Conservation (phyloP, 345 rosid species). For the Eucalyptus grandis region DNA sequence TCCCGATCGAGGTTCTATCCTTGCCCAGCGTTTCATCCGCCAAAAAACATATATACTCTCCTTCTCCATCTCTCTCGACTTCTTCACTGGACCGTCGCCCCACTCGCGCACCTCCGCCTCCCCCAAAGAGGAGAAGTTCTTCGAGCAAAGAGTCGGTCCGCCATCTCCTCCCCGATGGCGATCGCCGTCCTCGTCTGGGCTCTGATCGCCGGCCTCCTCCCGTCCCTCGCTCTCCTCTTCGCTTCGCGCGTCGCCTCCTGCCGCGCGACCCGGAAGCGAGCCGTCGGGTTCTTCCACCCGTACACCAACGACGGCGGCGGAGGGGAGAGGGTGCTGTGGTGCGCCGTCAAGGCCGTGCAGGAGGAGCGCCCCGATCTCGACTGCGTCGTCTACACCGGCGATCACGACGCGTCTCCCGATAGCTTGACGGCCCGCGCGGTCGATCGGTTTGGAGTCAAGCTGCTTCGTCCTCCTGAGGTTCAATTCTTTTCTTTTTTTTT, state of each 20-base stretch:
- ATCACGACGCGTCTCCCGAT: conserved; percentile 55
- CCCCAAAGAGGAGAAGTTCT: not conserved
- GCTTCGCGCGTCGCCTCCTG: conserved; percentile 18
- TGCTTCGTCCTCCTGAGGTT: conserved; percentile 65
- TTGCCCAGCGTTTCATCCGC: not conserved
- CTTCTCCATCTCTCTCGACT: not conserved
- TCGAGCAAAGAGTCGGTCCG: not conserved
- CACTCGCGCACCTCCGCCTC: not conserved
- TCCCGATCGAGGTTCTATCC: not conserved
- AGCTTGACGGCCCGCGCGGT: conserved; percentile 51
- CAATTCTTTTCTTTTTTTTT: not conserved
- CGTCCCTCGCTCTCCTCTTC: conserved; percentile 23
- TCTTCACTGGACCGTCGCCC: not conserved
- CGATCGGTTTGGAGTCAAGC: conserved; percentile 78
- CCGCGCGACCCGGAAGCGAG: conserved; percentile 22
- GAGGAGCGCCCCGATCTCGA: conserved; percentile 60
- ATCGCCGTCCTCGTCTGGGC: conserved; percentile 14
- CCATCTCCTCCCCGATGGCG: conserved; percentile 7
- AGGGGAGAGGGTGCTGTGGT: conserved; percentile 96
- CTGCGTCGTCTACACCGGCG: conserved; percentile 70
- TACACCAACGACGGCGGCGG: conserved; percentile 98
- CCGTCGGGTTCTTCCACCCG: conserved; percentile 90
- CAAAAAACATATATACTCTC: not conserved
- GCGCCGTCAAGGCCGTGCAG: conserved; percentile 86
- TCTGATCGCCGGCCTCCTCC: conserved; percentile 8